phyloP scores from a whole-genome alignment of 345 rosid species.

The Hibiscus tridactylites region DNA sequence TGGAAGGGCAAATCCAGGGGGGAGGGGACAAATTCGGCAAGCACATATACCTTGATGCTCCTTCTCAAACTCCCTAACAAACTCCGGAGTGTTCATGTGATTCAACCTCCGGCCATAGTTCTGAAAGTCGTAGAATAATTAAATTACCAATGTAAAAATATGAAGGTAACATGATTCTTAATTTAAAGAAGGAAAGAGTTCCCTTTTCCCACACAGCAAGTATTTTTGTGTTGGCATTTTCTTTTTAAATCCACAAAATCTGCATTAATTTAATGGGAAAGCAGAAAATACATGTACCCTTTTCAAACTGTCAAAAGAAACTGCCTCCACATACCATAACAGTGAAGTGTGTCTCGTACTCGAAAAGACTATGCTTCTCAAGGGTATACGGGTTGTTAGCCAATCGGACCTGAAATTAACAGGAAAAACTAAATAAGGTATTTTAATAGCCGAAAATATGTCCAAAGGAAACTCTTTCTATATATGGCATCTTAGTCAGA shows the following conservation, averaged over 20 bases:
- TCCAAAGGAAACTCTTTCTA: background rate
- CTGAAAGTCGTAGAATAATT: conserved; percentile 33
- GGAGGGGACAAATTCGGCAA: background rate
- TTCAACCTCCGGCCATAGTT: conserved; percentile 74
- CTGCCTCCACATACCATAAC: conserved; percentile 64
- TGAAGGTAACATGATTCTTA: background rate
- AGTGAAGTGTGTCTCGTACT: conserved; percentile 94
- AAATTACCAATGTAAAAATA: conserved; percentile 4
- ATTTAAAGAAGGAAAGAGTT: too few relatives aligned
- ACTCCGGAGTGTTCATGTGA: conserved; percentile 74
- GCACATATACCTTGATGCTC: conserved; percentile 64
- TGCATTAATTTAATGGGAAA: too few relatives aligned
- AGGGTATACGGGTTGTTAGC: conserved; percentile 80
- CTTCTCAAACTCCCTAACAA: conserved; percentile 69
- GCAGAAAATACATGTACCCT: background rate
- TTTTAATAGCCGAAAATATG: background rate
- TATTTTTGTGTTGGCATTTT: too few relatives aligned
- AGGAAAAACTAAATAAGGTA: background rate
- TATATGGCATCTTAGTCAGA: background rate
- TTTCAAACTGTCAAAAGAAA: conserved; percentile 1
- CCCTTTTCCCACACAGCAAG: too few relatives aligned
- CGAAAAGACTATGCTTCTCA: conserved; percentile 68
- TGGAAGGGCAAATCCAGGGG: background rate
- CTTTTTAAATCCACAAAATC: too few relatives aligned
- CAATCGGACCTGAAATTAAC: conserved; percentile 63